Percentiles rank a stretch among this genome's conserved stretches.
Conservation (phyloP, 2,329 filamentous ascomycete genomes). For the Scytalidium lignicola region DNA sequence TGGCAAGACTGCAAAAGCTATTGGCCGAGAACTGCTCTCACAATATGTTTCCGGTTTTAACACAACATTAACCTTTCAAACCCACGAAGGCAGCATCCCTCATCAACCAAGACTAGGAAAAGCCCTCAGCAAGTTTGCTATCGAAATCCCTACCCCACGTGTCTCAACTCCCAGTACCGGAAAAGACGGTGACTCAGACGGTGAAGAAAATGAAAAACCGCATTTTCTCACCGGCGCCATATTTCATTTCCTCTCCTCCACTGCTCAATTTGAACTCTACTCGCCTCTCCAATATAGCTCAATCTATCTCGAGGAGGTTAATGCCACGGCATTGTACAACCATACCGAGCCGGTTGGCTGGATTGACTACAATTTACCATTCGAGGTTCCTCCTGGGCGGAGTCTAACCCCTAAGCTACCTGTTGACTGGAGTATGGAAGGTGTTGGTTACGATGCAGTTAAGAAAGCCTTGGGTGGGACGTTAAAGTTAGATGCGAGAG, state of each 20-base stretch:
- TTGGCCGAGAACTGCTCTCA: conserved; percentile 71
- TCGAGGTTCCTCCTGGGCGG: conserved; percentile 70
- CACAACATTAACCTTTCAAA: conserved; percentile 68
- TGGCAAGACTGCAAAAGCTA: conserved; percentile 53
- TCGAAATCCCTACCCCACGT: conserved; percentile 68
- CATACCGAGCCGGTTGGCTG: conserved; percentile 70
- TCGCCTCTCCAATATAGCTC: conserved; percentile 73
- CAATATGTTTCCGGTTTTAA: conserved; percentile 86
- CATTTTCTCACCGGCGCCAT: conserved; percentile 82
- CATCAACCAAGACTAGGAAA: conserved; percentile 65
- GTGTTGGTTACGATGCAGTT: conserved; percentile 79
- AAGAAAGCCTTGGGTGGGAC: conserved; percentile 73
- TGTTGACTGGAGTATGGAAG: conserved; percentile 72
- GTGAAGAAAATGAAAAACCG: conserved; percentile 38
- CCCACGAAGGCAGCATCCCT: conserved; percentile 70
- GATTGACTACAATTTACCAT: conserved; percentile 70
- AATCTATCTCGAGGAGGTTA: conserved; percentile 71
- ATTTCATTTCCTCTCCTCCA: conserved; percentile 81
- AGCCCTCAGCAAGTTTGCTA: conserved; percentile 64
- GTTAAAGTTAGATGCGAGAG: conserved; percentile 73
- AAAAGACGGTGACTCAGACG: conserved; percentile 30
- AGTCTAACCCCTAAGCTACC: conserved; percentile 72
- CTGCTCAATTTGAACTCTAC: conserved; percentile 75
- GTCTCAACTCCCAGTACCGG: conserved; percentile 51
- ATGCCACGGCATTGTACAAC: conserved; percentile 84